Evolutionary conservation across 1,139 yeast species (phyloP).

Genomic region (Geotrichum citri-aurantii): DNA sequence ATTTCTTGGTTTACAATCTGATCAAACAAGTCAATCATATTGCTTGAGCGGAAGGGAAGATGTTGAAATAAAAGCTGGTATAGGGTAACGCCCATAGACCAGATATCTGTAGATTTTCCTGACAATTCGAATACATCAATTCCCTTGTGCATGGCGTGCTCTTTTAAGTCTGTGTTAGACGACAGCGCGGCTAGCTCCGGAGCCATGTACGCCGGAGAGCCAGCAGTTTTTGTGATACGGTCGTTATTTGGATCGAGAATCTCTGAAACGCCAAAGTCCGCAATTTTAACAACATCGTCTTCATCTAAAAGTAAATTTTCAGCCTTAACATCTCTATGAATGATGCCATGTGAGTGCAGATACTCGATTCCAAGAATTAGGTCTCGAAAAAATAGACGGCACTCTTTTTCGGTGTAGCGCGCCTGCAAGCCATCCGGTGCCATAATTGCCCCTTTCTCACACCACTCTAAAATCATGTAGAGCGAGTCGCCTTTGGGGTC

Average conservation of each 20-base stretch:
- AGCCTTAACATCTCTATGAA: conserved; percentile 93
- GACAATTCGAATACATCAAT: conserved; percentile 42
- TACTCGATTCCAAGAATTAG: conserved; percentile 86
- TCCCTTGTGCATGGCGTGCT: conserved; percentile 42
- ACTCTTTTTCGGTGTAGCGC: conserved; percentile 35
- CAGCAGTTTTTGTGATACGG: conserved; percentile 54
- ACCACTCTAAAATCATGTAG: conserved; percentile 72
- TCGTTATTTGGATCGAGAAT: conserved; percentile 53
- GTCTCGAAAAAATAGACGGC: conserved; percentile 58
- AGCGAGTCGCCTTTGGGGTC: conserved; percentile 61
- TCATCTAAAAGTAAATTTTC: conserved; percentile 75
- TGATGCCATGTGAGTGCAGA: conserved; percentile 85
- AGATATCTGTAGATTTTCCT: conserved; percentile 67
- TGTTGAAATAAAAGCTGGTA: conserved; percentile 37
- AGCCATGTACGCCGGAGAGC: conserved; percentile 79
- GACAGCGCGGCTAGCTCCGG: conserved; percentile 66
- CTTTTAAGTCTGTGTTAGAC: conserved; percentile 20
- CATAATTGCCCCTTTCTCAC: conserved; percentile 46
- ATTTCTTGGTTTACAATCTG: conserved; percentile 29
- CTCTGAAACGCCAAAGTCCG: conserved; percentile 91
- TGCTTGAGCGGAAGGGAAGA: conserved; percentile 38
- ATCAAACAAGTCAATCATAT: conserved; percentile 47
- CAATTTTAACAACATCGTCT: conserved; percentile 76
- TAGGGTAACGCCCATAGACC: conserved; percentile 73
- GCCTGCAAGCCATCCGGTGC: conserved; percentile 22